Conservation (phyloP, 2,329 filamentous ascomycete species). For the Boeremia lycopersici region DNA sequence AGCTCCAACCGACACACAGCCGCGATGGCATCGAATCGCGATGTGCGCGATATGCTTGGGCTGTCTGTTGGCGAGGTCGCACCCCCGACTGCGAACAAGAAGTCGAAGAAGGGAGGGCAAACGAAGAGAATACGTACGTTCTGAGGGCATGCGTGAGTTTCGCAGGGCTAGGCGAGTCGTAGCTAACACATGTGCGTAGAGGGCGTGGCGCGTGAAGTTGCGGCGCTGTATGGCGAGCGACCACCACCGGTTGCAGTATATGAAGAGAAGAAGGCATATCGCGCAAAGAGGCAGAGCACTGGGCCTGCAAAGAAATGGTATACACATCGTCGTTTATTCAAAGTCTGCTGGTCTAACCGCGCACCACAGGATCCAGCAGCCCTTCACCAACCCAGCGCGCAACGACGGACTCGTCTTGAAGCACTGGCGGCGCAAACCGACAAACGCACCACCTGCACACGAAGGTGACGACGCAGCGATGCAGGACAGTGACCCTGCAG, state of each 20-base stretch:
- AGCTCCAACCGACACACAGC: constrained; percentile 23
- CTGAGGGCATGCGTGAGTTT: constrained; percentile 10
- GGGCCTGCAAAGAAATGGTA: constrained; percentile 50
- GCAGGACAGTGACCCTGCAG: constrained; percentile 44
- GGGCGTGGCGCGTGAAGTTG: constrained; percentile 50
- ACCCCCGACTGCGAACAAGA: constrained; percentile 66
- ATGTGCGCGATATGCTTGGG: constrained; percentile 88
- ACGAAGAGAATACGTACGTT: constrained; percentile 62
- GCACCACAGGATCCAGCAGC: constrained; percentile 42
- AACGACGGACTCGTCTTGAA: constrained; percentile 71
- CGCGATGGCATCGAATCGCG: constrained; percentile 53
- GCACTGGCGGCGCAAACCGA: constrained; percentile 77
- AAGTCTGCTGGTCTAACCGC: background rate
- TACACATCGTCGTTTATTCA: accelerated
- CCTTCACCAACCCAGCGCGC: constrained; percentile 80
- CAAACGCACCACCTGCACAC: constrained; percentile 35
- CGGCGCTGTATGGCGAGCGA: constrained; percentile 49
- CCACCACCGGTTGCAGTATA: constrained; percentile 50
- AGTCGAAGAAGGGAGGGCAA: constrained; percentile 66
- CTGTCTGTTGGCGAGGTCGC: constrained; percentile 64
- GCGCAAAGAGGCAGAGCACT: constrained; percentile 47
- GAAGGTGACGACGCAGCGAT: constrained; percentile 40
- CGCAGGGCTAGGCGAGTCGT: background rate
- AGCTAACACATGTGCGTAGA: constrained; percentile 29
- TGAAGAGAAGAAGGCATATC: constrained; percentile 49